Base-by-base conservation (phyloP, 1,139 yeast species). In the Lodderomyces jiufengensis region DNA sequence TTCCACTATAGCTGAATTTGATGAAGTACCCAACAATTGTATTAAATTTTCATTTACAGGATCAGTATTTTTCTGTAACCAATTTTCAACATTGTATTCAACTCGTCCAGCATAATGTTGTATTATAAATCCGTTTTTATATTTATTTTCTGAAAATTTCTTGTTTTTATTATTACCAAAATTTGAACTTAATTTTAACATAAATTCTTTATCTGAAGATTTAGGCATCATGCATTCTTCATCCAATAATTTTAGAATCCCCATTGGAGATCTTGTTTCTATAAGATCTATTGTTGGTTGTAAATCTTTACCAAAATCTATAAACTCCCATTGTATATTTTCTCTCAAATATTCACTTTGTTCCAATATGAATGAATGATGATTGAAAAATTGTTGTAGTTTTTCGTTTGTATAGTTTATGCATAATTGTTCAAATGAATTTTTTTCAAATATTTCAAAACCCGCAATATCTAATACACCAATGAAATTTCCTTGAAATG, bases 381-480 rank as follows among this genome's bases (percentile, higher is more conserved):
- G 98, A 55, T 94, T 94, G 73, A 94, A 94, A 54, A 88, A 92
- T 57, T 94, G 98, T 59, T 94, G 98, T 31, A 94, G 69, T 54
- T 86, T 88, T 60, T 94, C 99, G 59, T 94, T 94, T 33, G 98
- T 92, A 57, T 86, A 92, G 54, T 94, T 94, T 55, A 94, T 94
- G 61, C 98, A 92, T 30, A 94, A 72, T 60, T 94, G 99, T 57
- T 94, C 99, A 57, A 94, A 92, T 1, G 96, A 86, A 55, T 94
- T 94, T 42, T 76, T 74, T 40, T 86, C 81, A 55, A 94, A 94
- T 41, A 92, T 92, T 62, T 94, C 99, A 61, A 92, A 94, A 6
- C 98, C 99, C 0, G 97, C 97, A 51, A 92, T 94, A 67, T 92
- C 99, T 41, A 92, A 67, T 3, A 94, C 94, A 2, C 99, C 98